Evolutionary conservation across 2,329 filamentous ascomycete genomes (phyloP), one percentile per base, ranked within the genome.

Genomic region (Stagonosporopsis cucurbitacearum): DNA sequence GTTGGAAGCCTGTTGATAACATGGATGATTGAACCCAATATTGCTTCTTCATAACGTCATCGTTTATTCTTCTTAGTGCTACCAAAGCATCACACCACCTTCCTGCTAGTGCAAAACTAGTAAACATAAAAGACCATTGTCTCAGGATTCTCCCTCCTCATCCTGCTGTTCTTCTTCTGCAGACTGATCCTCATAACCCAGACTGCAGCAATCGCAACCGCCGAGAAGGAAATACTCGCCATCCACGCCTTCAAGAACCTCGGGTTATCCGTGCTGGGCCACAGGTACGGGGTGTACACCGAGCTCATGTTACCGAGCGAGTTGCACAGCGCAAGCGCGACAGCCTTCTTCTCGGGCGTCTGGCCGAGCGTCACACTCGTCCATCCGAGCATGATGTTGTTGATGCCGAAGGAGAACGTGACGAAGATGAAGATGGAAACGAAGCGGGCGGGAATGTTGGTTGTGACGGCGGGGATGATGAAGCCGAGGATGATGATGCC

Each of bases 401-500:
- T 71, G 43, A 71, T 68, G 3, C 65, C 66, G 49, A 70, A 71
- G 4, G 67, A 66, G 15, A 68, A 68, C 3, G 67, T 64, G 6
- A 67, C 64, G 26, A 70, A 71, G 33, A 71, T 69, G 58, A 71
- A 71, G 54, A 67, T 69, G 0, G 69, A 66, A 2, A 70, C 47
- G 33, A 70, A 70, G 11, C 69, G 62, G 1, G 60, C 69, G 2
- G 69, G 63, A 0, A 65, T 65, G 39, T 69, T 70, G 33, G 69
- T 33, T 0, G 68, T 70, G 17, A 62, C 64, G 2, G 68, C 68
- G 9, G 68, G 64, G 26, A 70, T 69, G n/a, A 78, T 69, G 36
- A 81, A 81, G 2, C 79, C 80, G 0, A 72, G 68, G 3, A 81
- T 70, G 2, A 78, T 76, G 26, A 78, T 62, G 1, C 67, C 51